phyloP scores from a whole-genome alignment of 2,329 filamentous ascomycete species.

The Monilinia fructigena region DNA sequence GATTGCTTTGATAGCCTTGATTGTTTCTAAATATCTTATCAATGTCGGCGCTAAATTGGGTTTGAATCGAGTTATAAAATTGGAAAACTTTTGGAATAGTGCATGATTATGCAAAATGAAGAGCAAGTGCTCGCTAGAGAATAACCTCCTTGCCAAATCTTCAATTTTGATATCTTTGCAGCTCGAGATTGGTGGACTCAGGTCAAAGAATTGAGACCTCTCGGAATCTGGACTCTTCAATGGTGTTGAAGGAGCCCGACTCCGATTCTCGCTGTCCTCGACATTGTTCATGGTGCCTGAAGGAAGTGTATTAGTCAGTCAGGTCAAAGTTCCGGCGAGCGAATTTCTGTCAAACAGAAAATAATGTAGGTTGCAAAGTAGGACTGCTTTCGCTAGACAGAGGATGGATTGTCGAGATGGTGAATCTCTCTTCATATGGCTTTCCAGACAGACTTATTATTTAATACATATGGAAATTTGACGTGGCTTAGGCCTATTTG shows the following conservation, averaged over 20 bases:
- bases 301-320: not conserved
- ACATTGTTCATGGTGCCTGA: not conserved
- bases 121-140: conserved; percentile 28
- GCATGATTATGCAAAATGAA: conserved; percentile 30
- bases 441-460: not conserved
- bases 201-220: not conserved
- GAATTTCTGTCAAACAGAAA: not conserved
- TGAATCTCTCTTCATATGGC: not conserved
- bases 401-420: not conserved
- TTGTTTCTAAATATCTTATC: conserved; percentile 31
- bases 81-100: conserved; percentile 28
- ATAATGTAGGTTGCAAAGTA: not conserved
- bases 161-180: conserved; percentile 24
- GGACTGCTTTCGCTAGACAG: not conserved
- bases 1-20: conserved; percentile 34
- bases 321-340: not conserved
- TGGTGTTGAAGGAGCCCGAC: not conserved
- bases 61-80: conserved; percentile 31
- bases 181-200: not conserved
- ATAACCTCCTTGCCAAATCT: conserved; percentile 27
- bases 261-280: not conserved
- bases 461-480: not conserved
- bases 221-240: not conserved
- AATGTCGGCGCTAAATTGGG: conserved; percentile 17
- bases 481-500: not conserved